A percentile compares a stretch with the other conserved stretches of the same genome.
Evolutionary conservation across 257 asterid genomes (phyloP).

Genomic region (Solanum sparsipilum): DNA sequence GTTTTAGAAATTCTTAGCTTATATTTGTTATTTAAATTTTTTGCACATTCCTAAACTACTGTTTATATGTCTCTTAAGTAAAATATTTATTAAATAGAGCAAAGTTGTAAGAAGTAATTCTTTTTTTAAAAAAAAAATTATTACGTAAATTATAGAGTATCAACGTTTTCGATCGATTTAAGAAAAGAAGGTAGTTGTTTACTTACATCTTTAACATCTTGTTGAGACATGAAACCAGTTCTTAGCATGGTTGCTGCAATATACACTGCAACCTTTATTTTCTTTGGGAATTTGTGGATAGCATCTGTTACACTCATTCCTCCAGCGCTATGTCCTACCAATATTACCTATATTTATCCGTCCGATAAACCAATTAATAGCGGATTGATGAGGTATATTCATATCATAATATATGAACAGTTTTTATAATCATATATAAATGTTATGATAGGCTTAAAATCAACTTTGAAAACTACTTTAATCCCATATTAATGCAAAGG

Average conservation of each 20-base stretch:
- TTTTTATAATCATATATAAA: too few relatives aligned
- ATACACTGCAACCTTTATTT: conserved; percentile 52
- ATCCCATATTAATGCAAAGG: not conserved
- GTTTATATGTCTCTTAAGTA: not conserved
- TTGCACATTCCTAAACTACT: not conserved
- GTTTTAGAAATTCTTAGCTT: not conserved
- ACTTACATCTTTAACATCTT: conserved; percentile 58
- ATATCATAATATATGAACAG: too few relatives aligned
- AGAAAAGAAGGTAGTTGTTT: not conserved
- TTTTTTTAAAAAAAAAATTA: too few relatives aligned
- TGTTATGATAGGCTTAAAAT: not conserved
- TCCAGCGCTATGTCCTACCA: conserved; percentile 95
- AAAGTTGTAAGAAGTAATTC: fast-evolving
- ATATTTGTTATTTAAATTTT: not conserved
- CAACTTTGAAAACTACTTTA: too few relatives aligned
- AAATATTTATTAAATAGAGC: too few relatives aligned
- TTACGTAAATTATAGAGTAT: too few relatives aligned
- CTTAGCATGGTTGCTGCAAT: conserved; percentile 77
- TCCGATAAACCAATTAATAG: not conserved
- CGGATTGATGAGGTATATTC: not conserved
- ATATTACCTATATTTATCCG: conserved; percentile 39
- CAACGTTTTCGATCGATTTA: too few relatives aligned
- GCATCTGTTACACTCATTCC: conserved; percentile 66
- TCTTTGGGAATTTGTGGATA: conserved; percentile 41
- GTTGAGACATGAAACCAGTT: conserved; percentile 32